Evolutionary conservation across 2,329 filamentous ascomycete species (phyloP).

Genomic region (Colletotrichum tropicale): DNA sequence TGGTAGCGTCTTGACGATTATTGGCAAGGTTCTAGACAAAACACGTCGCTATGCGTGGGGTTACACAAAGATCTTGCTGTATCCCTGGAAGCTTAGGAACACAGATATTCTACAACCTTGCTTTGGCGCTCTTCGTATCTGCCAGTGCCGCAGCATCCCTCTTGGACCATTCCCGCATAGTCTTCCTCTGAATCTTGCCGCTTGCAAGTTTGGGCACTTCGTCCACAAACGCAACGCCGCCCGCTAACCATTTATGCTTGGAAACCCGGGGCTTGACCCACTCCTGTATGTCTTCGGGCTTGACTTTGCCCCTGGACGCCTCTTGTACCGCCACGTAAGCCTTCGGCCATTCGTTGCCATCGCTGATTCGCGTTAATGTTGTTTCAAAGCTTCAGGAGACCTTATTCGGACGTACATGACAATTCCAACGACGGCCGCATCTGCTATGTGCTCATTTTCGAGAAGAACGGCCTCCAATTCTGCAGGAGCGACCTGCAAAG

Average conservation of each 20-base stretch:
- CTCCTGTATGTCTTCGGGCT: conserved; percentile 55
- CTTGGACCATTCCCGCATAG: conserved; percentile 62
- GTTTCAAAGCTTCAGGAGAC: neutral
- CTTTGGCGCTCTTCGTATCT: conserved; percentile 9
- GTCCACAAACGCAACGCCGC: conserved; percentile 58
- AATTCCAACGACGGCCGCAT: conserved; percentile 60
- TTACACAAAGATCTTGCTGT: neutral
- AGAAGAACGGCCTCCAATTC: conserved; percentile 59
- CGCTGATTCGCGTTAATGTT: conserved; percentile 25
- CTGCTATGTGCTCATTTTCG: conserved; percentile 54
- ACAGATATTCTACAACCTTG: conserved; percentile 5
- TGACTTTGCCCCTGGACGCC: conserved; percentile 46
- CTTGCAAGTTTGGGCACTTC: conserved; percentile 61
- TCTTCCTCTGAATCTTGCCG: conserved; percentile 63
- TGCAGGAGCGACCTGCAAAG: conserved; percentile 63
- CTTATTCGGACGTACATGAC: conserved; percentile 39
- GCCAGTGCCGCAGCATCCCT: conserved; percentile 44
- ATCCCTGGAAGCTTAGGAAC: neutral
- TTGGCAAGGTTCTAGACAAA: neutral
- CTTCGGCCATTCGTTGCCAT: conserved; percentile 55
- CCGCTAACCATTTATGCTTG: conserved; percentile 56
- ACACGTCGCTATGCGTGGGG: neutral
- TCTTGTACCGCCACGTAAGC: conserved; percentile 57
- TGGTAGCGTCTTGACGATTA: neutral
- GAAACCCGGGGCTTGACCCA: conserved; percentile 51